Conservation (phyloP, 2,329 filamentous ascomycete genomes). For the Biscogniauxia mediterranea region DNA sequence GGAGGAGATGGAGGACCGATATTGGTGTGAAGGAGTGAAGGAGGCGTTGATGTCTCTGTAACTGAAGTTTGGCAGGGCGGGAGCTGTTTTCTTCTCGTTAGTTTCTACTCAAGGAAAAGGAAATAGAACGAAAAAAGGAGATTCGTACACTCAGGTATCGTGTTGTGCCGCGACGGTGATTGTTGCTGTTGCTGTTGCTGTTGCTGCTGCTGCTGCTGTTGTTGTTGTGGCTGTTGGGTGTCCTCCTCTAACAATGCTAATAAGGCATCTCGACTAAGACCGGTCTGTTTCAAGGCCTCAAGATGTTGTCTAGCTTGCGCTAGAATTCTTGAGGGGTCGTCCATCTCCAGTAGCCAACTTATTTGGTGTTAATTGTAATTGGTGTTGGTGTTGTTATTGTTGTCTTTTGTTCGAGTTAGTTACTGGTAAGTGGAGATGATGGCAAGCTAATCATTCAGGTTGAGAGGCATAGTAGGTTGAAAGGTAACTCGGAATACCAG, state of each 20-base stretch:
- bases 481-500: slow-evolving; percentile 12
- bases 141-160: slow-evolving; percentile 25
- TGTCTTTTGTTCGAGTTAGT: not conserved
- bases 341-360: slow-evolving; percentile 28
- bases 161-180: slow-evolving; percentile 7
- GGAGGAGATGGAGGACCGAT: slow-evolving; percentile 32
- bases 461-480: not conserved
- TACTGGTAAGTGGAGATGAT: not conserved
- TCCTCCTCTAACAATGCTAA: slow-evolving; percentile 31
- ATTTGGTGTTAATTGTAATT: not conserved
- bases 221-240: slow-evolving; percentile 15
- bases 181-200: slow-evolving; percentile 4
- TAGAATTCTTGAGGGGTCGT: slow-evolving; percentile 32
- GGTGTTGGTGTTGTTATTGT: not conserved
- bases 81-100: slow-evolving; percentile 9
- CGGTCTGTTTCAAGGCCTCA: slow-evolving; percentile 35
- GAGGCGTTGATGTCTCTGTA: slow-evolving; percentile 26
- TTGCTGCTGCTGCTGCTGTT: slow-evolving; percentile 11
- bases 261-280: slow-evolving; percentile 31
- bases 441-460: not conserved
- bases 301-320: slow-evolving; percentile 33
- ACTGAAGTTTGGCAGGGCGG: slow-evolving; percentile 27
- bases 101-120: not conserved
- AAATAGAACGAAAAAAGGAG: not conserved
- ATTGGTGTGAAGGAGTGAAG: slow-evolving; percentile 22